phyloP scores from a whole-genome alignment of 495 filamentous ascomycete genomes.

The Penicillium bialowiezense region DNA sequence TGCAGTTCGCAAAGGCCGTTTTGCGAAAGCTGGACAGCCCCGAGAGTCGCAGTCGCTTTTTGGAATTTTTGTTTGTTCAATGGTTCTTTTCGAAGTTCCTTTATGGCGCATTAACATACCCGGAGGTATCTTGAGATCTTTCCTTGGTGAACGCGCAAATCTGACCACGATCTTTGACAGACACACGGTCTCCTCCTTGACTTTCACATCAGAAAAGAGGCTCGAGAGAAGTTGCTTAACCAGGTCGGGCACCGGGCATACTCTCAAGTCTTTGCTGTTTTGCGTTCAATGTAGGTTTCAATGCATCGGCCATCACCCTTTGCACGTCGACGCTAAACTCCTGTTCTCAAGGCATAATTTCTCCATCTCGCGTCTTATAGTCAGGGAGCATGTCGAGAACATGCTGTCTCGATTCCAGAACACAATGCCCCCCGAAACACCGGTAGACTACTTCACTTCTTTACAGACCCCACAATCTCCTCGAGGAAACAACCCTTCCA shows the following conservation, averaged over 20 bases:
- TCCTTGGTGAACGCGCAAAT: not conserved
- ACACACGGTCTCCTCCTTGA: constrained; percentile 84
- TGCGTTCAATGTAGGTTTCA: constrained; percentile 46
- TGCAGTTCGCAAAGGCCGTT: constrained; percentile 80
- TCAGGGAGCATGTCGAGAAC: constrained; percentile 72
- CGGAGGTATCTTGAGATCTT: constrained; percentile 64
- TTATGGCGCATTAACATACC: constrained; percentile 78
- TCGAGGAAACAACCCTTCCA: constrained; percentile 25
- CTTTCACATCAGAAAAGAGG: constrained; percentile 87
- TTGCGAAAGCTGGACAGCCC: constrained; percentile 69
- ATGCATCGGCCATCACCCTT: too few species aligned
- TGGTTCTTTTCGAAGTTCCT: constrained; percentile 92
- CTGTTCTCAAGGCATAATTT: constrained; percentile 32
- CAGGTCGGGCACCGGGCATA: constrained; percentile 76
- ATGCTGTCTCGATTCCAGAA: constrained; percentile 63
- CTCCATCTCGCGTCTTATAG: constrained; percentile 48
- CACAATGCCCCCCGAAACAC: not conserved
- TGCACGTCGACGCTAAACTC: constrained; percentile 10
- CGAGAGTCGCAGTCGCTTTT: constrained; percentile 66
- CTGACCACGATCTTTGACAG: constrained; percentile 36
- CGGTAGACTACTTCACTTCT: constrained; percentile 1
- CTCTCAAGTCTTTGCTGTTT: constrained; percentile 58
- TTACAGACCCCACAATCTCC: not conserved
- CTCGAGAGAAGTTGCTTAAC: constrained; percentile 82
- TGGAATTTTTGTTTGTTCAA: constrained; percentile 77